Evolutionary conservation across 2,329 filamentous ascomycete species (phyloP).

Genomic region (Tolypocladium ophioglossoides): DNA sequence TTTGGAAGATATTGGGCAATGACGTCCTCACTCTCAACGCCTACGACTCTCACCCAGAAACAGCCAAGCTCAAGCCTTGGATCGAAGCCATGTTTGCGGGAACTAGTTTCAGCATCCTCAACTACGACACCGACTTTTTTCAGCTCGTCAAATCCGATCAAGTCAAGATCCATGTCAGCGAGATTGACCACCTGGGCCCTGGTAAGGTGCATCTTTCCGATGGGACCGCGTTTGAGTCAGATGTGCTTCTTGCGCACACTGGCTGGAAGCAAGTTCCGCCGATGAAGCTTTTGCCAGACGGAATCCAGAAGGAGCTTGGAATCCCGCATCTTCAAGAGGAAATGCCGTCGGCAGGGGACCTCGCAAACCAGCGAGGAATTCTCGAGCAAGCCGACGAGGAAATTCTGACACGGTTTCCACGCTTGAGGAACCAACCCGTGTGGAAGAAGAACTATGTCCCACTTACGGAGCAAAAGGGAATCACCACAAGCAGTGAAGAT

Average conservation of each 20-base stretch:
- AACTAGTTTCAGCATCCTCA: constrained; percentile 47
- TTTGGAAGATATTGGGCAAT: constrained; percentile 46
- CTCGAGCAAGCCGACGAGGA: constrained; percentile 37
- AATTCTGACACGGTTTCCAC: constrained; percentile 42
- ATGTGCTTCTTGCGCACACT: constrained; percentile 44
- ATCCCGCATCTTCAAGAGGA: constrained; percentile 28
- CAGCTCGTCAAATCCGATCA: constrained; percentile 41
- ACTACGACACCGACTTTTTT: constrained; percentile 47
- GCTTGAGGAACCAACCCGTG: constrained; percentile 39
- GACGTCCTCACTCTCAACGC: constrained; percentile 44
- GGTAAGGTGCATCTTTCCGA: constrained; percentile 39
- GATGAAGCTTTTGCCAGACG: constrained; percentile 39
- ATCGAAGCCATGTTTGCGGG: constrained; percentile 40
- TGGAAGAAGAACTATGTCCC: constrained; percentile 35
- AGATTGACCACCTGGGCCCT: constrained; percentile 34
- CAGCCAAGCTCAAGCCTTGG: constrained; percentile 43
- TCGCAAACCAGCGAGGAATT: constrained; percentile 24
- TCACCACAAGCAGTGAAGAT: constrained; percentile 17
- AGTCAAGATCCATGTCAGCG: constrained; percentile 40
- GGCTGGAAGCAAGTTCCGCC: constrained; percentile 47
- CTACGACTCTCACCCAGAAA: constrained; percentile 43
- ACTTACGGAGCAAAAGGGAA: constrained; percentile 26
- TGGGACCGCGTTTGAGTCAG: constrained; percentile 33
- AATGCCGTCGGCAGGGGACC: constrained; percentile 10
- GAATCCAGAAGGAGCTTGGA: constrained; percentile 35